Base-by-base conservation (phyloP, 148 eudicot species). In the Diospyros kaki region DNA sequence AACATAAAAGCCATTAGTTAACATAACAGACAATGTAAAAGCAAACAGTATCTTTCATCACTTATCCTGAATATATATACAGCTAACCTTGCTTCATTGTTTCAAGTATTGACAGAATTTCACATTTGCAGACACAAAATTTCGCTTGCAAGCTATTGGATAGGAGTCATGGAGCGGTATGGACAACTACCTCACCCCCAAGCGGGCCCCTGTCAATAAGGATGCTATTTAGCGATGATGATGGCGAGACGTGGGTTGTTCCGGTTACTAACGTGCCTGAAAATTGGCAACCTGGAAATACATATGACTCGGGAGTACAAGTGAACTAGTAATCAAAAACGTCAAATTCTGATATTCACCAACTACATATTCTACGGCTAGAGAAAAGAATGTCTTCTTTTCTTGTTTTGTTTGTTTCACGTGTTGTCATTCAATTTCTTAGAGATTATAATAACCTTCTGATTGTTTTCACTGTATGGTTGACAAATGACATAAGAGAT, bases 271-370 rank as follows among this genome's bases (percentile, higher is more conserved):
- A 81, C 64, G 84, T 92, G 66, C 94, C 97, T 2, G 73, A 79
- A 52, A 82, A 90, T 68, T 92, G 97, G 97, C 81, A 80, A 78
- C 78, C 84, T 59, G 97, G 93, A 74, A 83, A 82, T 51, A 81
- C 78, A 59, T 90, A 92, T 77, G 97, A 92, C 79, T 79, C 97
- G 12, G 97, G 94, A 68, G 87, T 90, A 76, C 97, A 90, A 88
- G 89, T 85, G 45, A 73, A 68, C 42, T 66, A 3, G 42, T 64
- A 69, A 69, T 12, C 73, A 62, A n/a, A 17, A 14, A 56, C 39
- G 54, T 11, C 38, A 38, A 52, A 64, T 39, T 74, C 42, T 17
- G 51, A 41, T 53, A 7, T 41, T 74, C 11, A 2, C 41, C 8
- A 4, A 48, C 8, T 65, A 5, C 77, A 65, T 41, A 65, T 41